Base-by-base conservation (phyloP, 805 yeast genomes). In the Yarrowia divulgata region DNA sequence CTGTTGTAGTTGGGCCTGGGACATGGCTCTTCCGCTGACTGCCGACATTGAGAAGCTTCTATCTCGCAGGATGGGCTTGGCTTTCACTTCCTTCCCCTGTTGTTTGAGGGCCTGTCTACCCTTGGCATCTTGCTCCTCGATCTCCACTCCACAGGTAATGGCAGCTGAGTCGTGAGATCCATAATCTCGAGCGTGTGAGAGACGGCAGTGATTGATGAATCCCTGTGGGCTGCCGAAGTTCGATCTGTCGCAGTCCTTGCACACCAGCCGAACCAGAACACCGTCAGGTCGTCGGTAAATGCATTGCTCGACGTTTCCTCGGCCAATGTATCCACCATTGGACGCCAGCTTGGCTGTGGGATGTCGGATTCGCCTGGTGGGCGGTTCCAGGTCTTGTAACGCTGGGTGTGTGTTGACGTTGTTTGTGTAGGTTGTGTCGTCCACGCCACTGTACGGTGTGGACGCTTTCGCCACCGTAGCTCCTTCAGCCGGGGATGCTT, bases 181-280 rank as follows among this genome's bases (percentile, higher is more conserved):
- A 71, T 85, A 90, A 69, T 88, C 91, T 69, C 84, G 85, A n/a
- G 85, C 80, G 76, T 90, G 96, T 9, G 93, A 90, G 34, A 89
- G 83, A 70, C 95, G 81, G 68, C 89, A 85, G 76, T 90, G 96
- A 76, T 90, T 90, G 45, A 90, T 82, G 73, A 90, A 89, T 16
- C 95, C 95, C 75, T 90, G 95, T 0, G 93, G 91, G 14, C 90
- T 85, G 9, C 91, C 87, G 74, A 90, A 90, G 71, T 89, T 90
- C 50, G 87, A 83, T 67, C 93, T 77, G 12, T 81, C 83, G 77
- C 97, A 90, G 64, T 83, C 84, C 1, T 87, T 85, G 76, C 97
- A 90, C 9, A 86, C 87, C 45, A 90, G 81, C 62, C 87, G 82
- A 1, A 90, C 92, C 23, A 89, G 78, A 0, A 88, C 81, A 1